Evolutionary conservation across 2,329 filamentous ascomycete species (phyloP).

Genomic region (Talaromyces rugulosus): DNA sequence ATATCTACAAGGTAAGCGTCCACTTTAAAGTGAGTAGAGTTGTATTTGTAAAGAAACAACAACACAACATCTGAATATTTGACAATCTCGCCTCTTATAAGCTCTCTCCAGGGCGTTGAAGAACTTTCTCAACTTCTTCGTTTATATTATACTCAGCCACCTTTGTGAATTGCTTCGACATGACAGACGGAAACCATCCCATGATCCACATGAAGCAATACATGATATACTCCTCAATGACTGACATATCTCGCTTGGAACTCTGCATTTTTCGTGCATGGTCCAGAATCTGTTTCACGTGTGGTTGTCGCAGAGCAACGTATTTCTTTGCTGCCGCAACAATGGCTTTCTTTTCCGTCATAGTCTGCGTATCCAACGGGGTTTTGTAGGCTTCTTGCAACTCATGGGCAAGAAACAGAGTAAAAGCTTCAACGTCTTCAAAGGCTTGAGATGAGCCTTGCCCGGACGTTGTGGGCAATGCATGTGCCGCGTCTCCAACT

Average conservation of each 20-base stretch:
- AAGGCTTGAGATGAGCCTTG: slow-evolving; percentile 55
- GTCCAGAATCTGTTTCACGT: slow-evolving; percentile 29
- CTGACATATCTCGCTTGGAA: slow-evolving; percentile 30
- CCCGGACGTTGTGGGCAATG: slow-evolving; percentile 50
- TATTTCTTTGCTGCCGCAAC: slow-evolving; percentile 27
- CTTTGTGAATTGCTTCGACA: slow-evolving; percentile 16
- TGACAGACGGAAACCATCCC: slow-evolving; percentile 25
- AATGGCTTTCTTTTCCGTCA: slow-evolving; percentile 20
- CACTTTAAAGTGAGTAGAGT: neutral
- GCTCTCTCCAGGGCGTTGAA: neutral
- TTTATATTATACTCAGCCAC: slow-evolving; percentile 24
- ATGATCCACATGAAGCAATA: slow-evolving; percentile 35
- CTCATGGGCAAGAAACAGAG: slow-evolving; percentile 36
- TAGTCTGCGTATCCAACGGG: neutral
- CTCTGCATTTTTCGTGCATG: slow-evolving; percentile 29
- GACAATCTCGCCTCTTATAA: neutral
- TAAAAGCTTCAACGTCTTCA: slow-evolving; percentile 51
- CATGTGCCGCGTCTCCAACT: slow-evolving; percentile 56
- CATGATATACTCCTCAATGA: slow-evolving; percentile 34
- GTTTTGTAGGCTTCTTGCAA: slow-evolving; percentile 15
- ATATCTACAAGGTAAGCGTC: neutral
- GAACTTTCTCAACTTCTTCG: slow-evolving; percentile 17
- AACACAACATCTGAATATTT: neutral
- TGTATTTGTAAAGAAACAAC: neutral
- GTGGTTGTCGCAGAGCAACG: slow-evolving; percentile 30